phyloP scores from a whole-genome alignment of 192 early-diverging fungal species.

The Chytriomyces confervae region DNA sequence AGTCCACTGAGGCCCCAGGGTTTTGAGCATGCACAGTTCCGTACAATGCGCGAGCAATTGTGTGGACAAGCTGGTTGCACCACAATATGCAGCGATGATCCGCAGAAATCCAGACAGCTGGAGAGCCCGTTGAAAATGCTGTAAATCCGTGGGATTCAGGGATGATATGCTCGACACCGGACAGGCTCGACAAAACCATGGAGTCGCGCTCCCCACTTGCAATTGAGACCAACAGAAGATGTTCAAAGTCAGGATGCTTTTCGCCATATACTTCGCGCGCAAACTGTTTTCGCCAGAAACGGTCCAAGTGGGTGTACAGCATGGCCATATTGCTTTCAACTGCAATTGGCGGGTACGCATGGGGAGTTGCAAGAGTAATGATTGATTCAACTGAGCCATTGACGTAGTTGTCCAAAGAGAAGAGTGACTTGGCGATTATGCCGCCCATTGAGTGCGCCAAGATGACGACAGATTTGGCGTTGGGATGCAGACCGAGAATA shows the following conservation, averaged over 20 bases:
- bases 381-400: conserved; percentile 79
- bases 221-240: conserved; percentile 81
- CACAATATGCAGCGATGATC: conserved; percentile 93
- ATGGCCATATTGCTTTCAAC: conserved; percentile 63
- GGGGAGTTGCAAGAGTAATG: conserved; percentile 91
- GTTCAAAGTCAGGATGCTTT: conserved; percentile 2
- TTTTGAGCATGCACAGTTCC: not conserved
- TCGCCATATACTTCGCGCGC: not conserved
- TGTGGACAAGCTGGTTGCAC: conserved; percentile 82
- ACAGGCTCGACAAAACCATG: conserved; percentile 59
- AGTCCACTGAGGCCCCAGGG: not conserved
- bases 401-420: conserved; percentile 73
- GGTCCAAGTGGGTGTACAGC: conserved; percentile 71
- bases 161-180: conserved; percentile 61
- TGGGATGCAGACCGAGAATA: conserved; percentile 48
- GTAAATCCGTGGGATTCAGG: conserved; percentile 76
- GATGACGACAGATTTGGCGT: conserved; percentile 75
- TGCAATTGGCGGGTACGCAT: conserved; percentile 78
- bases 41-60: conserved; percentile 29
- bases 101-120: conserved; percentile 84
- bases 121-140: conserved; percentile 77
- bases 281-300: conserved; percentile 69
- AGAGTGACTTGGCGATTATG: conserved; percentile 86
- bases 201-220: conserved; percentile 90
- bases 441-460: conserved; percentile 98